Base-by-base conservation (phyloP, 2,329 filamentous ascomycete species). In the Nectriaceae sp. region DNA sequence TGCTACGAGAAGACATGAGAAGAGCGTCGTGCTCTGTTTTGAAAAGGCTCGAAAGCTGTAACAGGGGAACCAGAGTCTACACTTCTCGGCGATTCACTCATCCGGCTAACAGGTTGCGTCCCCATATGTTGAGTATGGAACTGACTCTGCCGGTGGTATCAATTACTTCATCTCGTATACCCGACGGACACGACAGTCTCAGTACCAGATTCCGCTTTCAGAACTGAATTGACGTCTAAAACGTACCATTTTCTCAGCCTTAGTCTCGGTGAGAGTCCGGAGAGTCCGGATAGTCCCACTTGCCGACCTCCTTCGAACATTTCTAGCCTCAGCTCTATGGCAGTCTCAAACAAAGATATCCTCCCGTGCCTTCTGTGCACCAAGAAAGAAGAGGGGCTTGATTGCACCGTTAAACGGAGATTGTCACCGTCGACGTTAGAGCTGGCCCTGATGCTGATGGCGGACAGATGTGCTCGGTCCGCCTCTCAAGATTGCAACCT, bases 401-500 rank as follows among this genome's bases (percentile, higher is more conserved):
- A n/a, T 6, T 6, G 33, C 16, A 19, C 33, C 33, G 16, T 36
- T 29, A 29, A 13, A 29, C 6, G 13, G 13, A 29, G 24, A 29
- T 13, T 13, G 24, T 29, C 13, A 6, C 6, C 24, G 24, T 29
- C 24, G 13, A 29, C 24, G 24, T 6, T 29, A 29, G 13, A 29
- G 13, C 24, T 29, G 6, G 13, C 6, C 24, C 24, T 29, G 24
- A 6, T 29, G 24, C 24, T 29, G 6, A 33, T 43, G 43, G 39
- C 54, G 57, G 50, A 53, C 44, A 39, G 33, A 42, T 52, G 38
- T 51, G 54, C 36, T 43, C 47, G 24, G 48, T 46, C 44, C 42
- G 49, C 46, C 58, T 40, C 37, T 19, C 15, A 38, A 36, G 26
- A 41, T 44, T 26, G 47, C 39, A 60, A 62, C 60, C 24, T 57